These are phyloP conservation scores for Tricholoma matsutake DNA, from an alignment of 768 basidiomycete species.

Conservation along the genomic window DNA sequence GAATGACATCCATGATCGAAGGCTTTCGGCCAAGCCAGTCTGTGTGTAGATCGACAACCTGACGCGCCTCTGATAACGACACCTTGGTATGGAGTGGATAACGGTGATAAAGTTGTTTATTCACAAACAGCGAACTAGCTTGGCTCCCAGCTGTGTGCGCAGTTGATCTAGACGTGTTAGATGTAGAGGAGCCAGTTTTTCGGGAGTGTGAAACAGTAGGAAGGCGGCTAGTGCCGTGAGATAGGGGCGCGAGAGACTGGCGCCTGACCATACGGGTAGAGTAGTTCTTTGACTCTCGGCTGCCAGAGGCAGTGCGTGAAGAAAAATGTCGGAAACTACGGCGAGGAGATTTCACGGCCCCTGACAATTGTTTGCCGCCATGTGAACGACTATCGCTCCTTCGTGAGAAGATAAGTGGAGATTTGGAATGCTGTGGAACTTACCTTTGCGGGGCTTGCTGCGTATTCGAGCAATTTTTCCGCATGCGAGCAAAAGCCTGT, in stretches of 20 bases:
- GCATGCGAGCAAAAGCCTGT: constrained; percentile 13
- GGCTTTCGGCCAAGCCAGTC: constrained; percentile 28
- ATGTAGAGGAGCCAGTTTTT: constrained; percentile 4
- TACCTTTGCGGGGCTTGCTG: constrained; percentile 8
- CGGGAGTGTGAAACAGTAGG: not conserved
- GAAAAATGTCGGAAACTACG: constrained; percentile 10
- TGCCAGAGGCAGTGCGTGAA: constrained; percentile 11
- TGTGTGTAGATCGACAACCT: constrained; percentile 24
- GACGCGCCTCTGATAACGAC: constrained; percentile 27
- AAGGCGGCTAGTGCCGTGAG: not conserved
- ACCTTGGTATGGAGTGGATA: constrained; percentile 10
- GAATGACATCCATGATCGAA: constrained; percentile 46
- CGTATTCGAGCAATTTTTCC: constrained; percentile 1
- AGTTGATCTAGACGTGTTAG: constrained; percentile 3
- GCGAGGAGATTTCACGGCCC: constrained; percentile 1
- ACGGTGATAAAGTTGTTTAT: constrained; percentile 4
- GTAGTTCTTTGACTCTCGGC: constrained; percentile 4
- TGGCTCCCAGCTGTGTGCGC: constrained; percentile 1
- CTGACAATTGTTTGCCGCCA: constrained; percentile 12
- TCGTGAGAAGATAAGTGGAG: constrained; percentile 12
- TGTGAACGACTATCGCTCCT: constrained; percentile 12
- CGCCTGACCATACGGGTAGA: constrained; percentile 8
- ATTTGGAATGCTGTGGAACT: constrained; percentile 6
- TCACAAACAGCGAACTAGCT: not conserved
- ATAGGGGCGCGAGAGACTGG: constrained; percentile 17